Evolutionary conservation across 2,329 filamentous ascomycete species (phyloP), one percentile per base, ranked within the genome.

Genomic region (Exophiala spinifera): DNA sequence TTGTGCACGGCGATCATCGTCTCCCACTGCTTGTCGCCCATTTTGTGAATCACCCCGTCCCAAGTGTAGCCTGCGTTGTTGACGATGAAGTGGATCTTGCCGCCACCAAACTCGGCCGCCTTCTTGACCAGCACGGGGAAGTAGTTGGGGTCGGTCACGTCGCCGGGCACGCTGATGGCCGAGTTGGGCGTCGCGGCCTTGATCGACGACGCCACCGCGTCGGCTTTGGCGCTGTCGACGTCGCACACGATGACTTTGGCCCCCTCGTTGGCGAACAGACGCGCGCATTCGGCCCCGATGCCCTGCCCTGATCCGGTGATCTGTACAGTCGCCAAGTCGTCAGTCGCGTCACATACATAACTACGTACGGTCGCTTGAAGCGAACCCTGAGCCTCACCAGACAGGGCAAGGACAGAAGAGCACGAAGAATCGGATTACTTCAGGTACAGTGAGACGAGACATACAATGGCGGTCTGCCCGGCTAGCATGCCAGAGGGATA

Each of bases 21-120:
- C 59, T 94, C 87, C 57, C 61, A 63, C 33, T 64, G 62, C 50
- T 65, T 65, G 49, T 61, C 59, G 11, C 54, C 62, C 19, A 81
- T 79, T 74, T 94, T 95, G 78, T 95, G 89, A 62, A 95, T 90
- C 36, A 95, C 89, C 5, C 87, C 91, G 70, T 96, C 91, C 89
- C 90, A 95, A 1, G 91, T 95, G 73, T 89, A 95, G 39, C 89
- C 90, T 0, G 90, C 91, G 69, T 95, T 95, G 73, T 95, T 95
- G 56, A 95, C 88, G 53, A 95, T 86, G 68, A 94, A 87, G 71
- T 95, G 87, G 59, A 96, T 91, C 77, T 95, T 95, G 66, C 89
- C 90, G 61, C 80, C 76, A 55, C 91, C 91, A 67, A 95, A 95
- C 45, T 85, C 86, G 1, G 88, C 90, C 0, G 89, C 80, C 66